Base-by-base conservation (phyloP, 108 stramenopile species). In the Nitzschia inconspicua region DNA sequence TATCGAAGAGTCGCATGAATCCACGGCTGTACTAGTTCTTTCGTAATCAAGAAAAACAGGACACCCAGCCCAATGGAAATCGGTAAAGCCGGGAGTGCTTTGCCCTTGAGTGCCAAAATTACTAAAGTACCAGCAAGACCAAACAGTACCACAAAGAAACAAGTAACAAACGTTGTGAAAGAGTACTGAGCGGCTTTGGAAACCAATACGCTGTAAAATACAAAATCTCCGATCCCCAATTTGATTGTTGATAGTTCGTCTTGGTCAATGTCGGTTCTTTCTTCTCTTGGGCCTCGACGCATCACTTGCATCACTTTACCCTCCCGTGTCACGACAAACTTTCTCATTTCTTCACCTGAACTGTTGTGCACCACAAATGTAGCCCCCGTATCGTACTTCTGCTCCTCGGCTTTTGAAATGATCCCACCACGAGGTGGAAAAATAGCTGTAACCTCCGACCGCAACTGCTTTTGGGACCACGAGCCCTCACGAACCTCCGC, bases 171-270 rank as follows among this genome's bases (percentile, higher is more conserved):
- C 34, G 95, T 77, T 24, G 95, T 77, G 68, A 98, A 96, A 31
- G 95, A 89, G 52, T 88, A 76, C 49, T 81, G 64, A 3, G 95
- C 92, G 28, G 97, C 97, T 59, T 93, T 89, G 49, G 94, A 84
- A 24, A 96, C 95, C 46, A 98, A 73, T 5, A 98, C 85, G 44
- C 81, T 84, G 66, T 98, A 98, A 52, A 98, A 98, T 13, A 98
- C 95, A 68, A 98, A 98, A 65, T 98, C 98, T 0, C 96, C 96
- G 3, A 73, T 28, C 2, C 66, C 60, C 60, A 67, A 36, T 31
- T 63, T 75, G 54, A 60, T 62, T 4, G 54, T 40, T 34, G 57
- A 43, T n/a, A 61, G 37, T 22, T 63, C 64, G 10, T 53, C 39
- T 20, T 30, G 40, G 3, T 60, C 52, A 19, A 50, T 24, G 28